phyloP scores from a whole-genome alignment of 768 basidiomycete species.

The Dioszegia crocea region DNA sequence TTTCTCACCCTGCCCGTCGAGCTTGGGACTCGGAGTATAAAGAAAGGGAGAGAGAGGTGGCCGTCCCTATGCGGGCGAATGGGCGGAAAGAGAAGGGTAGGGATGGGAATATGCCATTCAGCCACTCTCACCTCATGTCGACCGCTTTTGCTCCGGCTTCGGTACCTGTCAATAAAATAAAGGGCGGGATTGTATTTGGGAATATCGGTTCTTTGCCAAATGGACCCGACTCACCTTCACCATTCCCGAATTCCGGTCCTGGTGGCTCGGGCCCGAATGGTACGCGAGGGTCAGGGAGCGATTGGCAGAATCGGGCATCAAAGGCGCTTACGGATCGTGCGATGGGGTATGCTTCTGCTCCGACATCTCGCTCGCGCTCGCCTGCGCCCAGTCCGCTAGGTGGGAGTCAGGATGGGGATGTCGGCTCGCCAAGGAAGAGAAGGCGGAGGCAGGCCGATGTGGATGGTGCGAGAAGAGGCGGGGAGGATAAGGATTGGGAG shows the following conservation, averaged over 20 bases:
- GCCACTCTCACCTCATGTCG: conserved; percentile 25
- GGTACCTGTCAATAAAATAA: conserved; percentile 19
- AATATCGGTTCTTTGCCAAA: conserved; percentile 8
- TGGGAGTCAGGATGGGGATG: conserved; percentile 5
- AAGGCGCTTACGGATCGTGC: not conserved
- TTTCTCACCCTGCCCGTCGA: not conserved
- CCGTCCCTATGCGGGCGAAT: too few species aligned
- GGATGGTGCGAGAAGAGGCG: not conserved
- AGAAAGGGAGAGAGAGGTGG: not conserved
- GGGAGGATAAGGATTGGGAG: conserved; percentile 35
- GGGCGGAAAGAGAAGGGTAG: not conserved
- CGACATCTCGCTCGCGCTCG: not conserved
- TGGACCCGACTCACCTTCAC: conserved; percentile 8
- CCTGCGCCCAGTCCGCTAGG: not conserved
- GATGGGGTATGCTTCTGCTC: conserved; percentile 2
- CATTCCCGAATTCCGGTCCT: not conserved
- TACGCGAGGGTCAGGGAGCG: not conserved
- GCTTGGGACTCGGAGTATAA: conserved; percentile 9
- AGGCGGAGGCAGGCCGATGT: conserved; percentile 2
- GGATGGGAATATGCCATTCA: conserved; percentile 13
- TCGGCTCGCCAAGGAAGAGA: conserved; percentile 6
- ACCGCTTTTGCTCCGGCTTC: conserved; percentile 8
- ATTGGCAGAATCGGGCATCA: conserved; percentile 2
- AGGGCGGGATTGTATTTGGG: conserved; percentile 22
- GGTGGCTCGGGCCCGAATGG: not conserved